These are phyloP conservation scores for Kodamaea sp. DNA, from an alignment of 1,139 yeast genomes.

Conservation along the genomic window DNA sequence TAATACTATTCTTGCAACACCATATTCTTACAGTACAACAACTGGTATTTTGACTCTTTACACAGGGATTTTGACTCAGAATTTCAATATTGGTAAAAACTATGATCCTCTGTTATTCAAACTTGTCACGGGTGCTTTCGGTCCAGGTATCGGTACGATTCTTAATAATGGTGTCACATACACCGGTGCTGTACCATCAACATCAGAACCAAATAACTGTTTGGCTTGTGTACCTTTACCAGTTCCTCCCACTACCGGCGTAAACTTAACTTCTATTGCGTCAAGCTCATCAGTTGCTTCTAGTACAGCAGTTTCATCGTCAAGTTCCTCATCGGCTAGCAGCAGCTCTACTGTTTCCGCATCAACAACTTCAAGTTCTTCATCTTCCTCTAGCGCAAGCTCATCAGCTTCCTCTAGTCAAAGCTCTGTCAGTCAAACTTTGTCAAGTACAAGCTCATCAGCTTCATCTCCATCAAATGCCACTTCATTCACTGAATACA, in stretches of 20 bases:
- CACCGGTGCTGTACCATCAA: slow-evolving; percentile 15
- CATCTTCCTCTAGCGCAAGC: background rate
- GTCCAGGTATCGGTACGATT: slow-evolving; percentile 7
- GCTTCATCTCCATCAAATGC: background rate
- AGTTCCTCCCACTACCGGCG: background rate
- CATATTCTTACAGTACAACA: slow-evolving; percentile 9
- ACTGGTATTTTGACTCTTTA: slow-evolving; percentile 17
- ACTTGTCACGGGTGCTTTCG: slow-evolving; percentile 14
- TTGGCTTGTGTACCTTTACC: slow-evolving; percentile 16
- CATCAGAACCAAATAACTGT: slow-evolving; percentile 12
- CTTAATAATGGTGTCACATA: slow-evolving; percentile 16
- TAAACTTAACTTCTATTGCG: background rate
- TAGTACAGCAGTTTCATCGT: slow-evolving; percentile 7
- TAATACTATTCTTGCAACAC: slow-evolving; percentile 1
- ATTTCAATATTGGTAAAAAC: slow-evolving; percentile 21
- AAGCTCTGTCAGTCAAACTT: background rate
- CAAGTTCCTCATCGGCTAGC: slow-evolving; percentile 4
- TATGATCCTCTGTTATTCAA: slow-evolving; percentile 15
- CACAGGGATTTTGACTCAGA: slow-evolving; percentile 5
- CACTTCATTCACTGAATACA: slow-evolving; percentile 7
- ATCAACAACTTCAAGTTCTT: background rate
- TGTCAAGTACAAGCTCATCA: background rate
- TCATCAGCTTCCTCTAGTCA: background rate
- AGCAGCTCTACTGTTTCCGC: slow-evolving; percentile 1
- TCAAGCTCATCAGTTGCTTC: background rate